Conservation (phyloP, 2,329 filamentous ascomycete species). For the Fusarium sp. region DNA sequence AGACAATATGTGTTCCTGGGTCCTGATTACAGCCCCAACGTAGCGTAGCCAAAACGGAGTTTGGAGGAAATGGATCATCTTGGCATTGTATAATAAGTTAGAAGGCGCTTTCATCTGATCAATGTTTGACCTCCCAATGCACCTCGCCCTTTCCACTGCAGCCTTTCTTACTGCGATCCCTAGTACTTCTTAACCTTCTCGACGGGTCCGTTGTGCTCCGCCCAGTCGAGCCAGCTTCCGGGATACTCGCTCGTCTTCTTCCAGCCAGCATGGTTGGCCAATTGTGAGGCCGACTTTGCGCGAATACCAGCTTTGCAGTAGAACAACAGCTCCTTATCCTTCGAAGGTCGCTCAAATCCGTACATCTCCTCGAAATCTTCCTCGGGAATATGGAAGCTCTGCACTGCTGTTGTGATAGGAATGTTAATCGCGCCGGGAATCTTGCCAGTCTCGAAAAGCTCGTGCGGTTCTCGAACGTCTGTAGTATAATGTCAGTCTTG, state of each 20-base stretch:
- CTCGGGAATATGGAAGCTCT: conserved; percentile 78
- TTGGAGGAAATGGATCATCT: conserved; percentile 16
- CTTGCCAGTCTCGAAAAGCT: conserved; percentile 70
- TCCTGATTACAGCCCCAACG: conserved; percentile 1
- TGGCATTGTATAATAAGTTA: conserved; percentile 38
- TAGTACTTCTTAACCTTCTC: conserved; percentile 42
- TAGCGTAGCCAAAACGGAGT: conserved; percentile 29
- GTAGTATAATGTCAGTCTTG: not conserved
- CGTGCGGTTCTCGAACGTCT: conserved; percentile 79
- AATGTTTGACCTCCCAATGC: conserved; percentile 4
- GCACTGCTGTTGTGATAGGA: conserved; percentile 79
- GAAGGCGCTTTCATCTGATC: conserved; percentile 36
- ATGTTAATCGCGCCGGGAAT: conserved; percentile 89
- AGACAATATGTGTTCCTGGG: conserved; percentile 28
- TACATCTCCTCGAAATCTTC: conserved; percentile 87
- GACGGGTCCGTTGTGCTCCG: conserved; percentile 71
- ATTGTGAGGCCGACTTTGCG: conserved; percentile 77
- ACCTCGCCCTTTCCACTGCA: not conserved
- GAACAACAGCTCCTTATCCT: conserved; percentile 74
- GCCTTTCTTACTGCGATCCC: conserved; percentile 42
- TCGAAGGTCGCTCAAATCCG: conserved; percentile 75
- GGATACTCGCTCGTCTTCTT: conserved; percentile 75
- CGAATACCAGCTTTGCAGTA: conserved; percentile 95
- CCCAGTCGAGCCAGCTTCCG: conserved; percentile 88
- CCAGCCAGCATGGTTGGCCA: conserved; percentile 84